Percentiles rank a stretch among this genome's conserved stretches.
These are phyloP conservation scores for Delphinella strobiligena DNA, from an alignment of 2,329 filamentous ascomycete species.

Conservation along the genomic window DNA sequence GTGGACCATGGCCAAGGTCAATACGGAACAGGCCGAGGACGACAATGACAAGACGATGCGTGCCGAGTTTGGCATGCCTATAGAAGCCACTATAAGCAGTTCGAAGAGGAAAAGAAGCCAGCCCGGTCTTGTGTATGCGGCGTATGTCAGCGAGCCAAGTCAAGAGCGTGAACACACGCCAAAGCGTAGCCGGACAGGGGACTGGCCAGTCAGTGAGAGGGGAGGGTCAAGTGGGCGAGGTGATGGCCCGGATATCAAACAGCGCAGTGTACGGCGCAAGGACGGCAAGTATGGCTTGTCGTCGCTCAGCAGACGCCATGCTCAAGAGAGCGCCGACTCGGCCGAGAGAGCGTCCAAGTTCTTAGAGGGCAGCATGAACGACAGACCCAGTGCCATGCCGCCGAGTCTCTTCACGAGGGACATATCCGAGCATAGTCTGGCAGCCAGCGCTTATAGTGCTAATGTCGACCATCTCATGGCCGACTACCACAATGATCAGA, in stretches of 20 bases:
- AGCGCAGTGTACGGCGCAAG: constrained; percentile 21
- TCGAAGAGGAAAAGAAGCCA: constrained; percentile 23
- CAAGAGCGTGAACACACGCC: constrained; percentile 9
- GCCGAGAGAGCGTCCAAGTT: constrained; percentile 48
- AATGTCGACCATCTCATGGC: constrained; percentile 28
- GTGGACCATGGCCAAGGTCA: too few relatives aligned
- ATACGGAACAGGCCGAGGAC: too few relatives aligned
- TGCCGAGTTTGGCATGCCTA: too few relatives aligned
- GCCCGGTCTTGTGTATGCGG: not conserved
- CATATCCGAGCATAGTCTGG: constrained; percentile 3
- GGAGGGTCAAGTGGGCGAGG: constrained; percentile 14
- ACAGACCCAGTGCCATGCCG: constrained; percentile 60
- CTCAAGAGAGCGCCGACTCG: constrained; percentile 12
- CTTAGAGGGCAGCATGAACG: constrained; percentile 75
- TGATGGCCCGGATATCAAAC: constrained; percentile 13
- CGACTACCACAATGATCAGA: constrained; percentile 20
- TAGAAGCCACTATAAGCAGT: too few relatives aligned
- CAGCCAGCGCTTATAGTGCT: constrained; percentile 16
- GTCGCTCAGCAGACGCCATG: constrained; percentile 22
- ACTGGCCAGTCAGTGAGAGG: constrained; percentile 11
- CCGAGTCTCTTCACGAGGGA: constrained; percentile 53
- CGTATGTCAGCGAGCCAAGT: not conserved
- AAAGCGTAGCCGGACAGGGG: constrained; percentile 9
- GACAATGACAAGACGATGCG: too few relatives aligned
- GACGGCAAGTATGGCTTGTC: constrained; percentile 21